Percentiles rank a stretch among this genome's conserved stretches.
These are phyloP conservation scores for Actinomortierella ambigua DNA, from an alignment of 371 early-diverging fungal genomes.

Conservation along the genomic window DNA sequence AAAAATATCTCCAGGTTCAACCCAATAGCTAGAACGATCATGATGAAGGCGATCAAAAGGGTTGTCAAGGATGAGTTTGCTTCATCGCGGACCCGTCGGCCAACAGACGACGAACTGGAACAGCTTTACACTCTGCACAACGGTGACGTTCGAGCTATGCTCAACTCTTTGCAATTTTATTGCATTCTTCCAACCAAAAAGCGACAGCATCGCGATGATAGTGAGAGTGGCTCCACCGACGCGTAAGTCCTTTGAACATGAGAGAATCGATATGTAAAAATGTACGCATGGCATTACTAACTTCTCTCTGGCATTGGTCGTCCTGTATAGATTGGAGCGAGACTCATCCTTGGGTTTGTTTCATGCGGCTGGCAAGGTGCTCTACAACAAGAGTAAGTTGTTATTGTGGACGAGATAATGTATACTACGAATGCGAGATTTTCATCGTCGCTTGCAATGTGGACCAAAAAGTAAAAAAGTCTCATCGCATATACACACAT, in stretches of 20 bases:
- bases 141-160: constrained; percentile 60
- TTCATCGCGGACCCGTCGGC: too few relatives aligned
- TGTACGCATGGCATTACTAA: not conserved
- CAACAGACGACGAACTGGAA: constrained; percentile 6
- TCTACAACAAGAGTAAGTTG: constrained; percentile 51
- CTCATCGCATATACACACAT: constrained; percentile 14
- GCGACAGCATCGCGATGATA: constrained; percentile 5
- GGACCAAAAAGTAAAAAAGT: not conserved
- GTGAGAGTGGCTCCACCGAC: constrained; percentile 10
- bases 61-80: constrained; percentile 46
- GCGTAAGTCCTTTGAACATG: constrained; percentile 14
- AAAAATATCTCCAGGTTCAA: constrained; percentile 49
- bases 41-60: constrained; percentile 56
- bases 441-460: not conserved
- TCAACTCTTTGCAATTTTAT: constrained; percentile 60
- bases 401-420: constrained; percentile 1
- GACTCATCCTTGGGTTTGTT: constrained; percentile 52
- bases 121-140: constrained; percentile 45
- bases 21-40: constrained; percentile 55
- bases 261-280: not conserved
- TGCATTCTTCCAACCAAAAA: constrained; percentile 17
- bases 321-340: constrained; percentile 19
- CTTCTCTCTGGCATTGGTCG: not conserved
- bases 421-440: not conserved
- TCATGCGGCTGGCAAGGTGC: constrained; percentile 55